Percentiles rank a stretch among this genome's conserved stretches.
Conservation (phyloP, 768 basidiomycete genomes). For the Termitomyces sp. region DNA sequence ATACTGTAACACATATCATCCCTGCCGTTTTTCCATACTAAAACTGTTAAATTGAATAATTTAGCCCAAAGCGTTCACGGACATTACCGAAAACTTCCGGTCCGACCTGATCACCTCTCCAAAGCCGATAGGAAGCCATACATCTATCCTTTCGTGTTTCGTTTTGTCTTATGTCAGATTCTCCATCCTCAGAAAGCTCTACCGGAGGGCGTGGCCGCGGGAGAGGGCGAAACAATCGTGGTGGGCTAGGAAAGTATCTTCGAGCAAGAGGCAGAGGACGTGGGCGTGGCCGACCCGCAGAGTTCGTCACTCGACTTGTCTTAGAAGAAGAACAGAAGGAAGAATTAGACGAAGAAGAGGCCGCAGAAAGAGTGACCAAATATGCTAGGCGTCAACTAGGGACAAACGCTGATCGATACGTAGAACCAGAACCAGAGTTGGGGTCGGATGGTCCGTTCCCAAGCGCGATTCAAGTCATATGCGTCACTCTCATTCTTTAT, state of each 20-base stretch:
- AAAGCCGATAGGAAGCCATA: too few relatives aligned
- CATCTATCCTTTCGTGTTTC: background rate
- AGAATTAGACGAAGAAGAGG: slow-evolving; percentile 47
- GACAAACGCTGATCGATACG: slow-evolving; percentile 73
- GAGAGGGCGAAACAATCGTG: slow-evolving; percentile 17
- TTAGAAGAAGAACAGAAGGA: slow-evolving; percentile 40
- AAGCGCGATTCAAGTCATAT: background rate
- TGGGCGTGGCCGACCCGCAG: slow-evolving; percentile 39
- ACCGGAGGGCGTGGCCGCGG: slow-evolving; percentile 13
- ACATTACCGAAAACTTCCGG: background rate
- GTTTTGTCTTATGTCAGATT: background rate
- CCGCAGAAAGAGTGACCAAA: slow-evolving; percentile 44
- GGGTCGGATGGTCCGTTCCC: slow-evolving; percentile 61
- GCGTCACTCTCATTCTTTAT: background rate
- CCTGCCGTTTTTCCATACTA: background rate
- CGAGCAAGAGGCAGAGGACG: slow-evolving; percentile 27
- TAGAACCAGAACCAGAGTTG: slow-evolving; percentile 64
- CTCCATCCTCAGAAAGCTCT: background rate
- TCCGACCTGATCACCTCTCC: background rate
- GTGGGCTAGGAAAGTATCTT: slow-evolving; percentile 17
- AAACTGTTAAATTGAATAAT: background rate
- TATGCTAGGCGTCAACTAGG: slow-evolving; percentile 59
- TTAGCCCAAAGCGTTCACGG: background rate
- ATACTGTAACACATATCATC: background rate
- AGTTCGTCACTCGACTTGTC: slow-evolving; percentile 36